A percentile compares a stretch with the other conserved stretches of the same genome.
Evolutionary conservation across 495 filamentous ascomycete species (phyloP).

Genomic region (Pyrenula aspistea): DNA sequence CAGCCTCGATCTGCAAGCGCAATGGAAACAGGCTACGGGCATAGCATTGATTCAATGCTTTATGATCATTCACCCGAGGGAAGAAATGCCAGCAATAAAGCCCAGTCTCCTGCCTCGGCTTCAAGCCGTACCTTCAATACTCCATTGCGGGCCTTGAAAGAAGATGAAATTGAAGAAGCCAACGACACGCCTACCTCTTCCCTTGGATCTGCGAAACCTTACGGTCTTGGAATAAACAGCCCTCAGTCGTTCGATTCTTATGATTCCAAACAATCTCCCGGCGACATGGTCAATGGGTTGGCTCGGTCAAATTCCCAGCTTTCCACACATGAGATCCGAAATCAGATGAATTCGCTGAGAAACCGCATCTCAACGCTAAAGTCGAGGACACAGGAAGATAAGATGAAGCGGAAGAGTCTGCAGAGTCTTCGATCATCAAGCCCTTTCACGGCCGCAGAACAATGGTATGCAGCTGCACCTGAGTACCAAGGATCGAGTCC

Average conservation of each 20-base stretch:
- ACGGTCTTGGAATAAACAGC: conserved; percentile 6
- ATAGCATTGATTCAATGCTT: neutral
- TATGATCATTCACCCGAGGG: neutral
- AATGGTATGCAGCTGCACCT: conserved; percentile 53
- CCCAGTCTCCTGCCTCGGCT: neutral
- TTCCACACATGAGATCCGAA: conserved; percentile 73
- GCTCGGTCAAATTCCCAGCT: conserved; percentile 43
- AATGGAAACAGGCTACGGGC: neutral
- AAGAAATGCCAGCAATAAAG: neutral
- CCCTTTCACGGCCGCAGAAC: conserved; percentile 69
- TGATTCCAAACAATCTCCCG: conserved; percentile 13
- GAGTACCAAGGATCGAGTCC: conserved; percentile 18
- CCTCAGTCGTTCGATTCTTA: conserved; percentile 14
- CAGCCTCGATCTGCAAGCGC: neutral
- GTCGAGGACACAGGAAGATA: conserved; percentile 72
- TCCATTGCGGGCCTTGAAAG: neutral
- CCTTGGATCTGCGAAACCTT: neutral
- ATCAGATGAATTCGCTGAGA: conserved; percentile 89
- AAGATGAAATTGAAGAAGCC: conserved; percentile 3
- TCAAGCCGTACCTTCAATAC: neutral
- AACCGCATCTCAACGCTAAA: conserved; percentile 81
- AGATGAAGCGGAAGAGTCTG: conserved; percentile 67
- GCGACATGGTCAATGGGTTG: conserved; percentile 18
- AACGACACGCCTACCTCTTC: conserved; percentile 1
- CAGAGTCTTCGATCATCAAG: conserved; percentile 77